Percentiles rank a stretch among this genome's conserved stretches.
Evolutionary conservation across 2,329 filamentous ascomycete species (phyloP).

Genomic region (Metarhizium robertsii): DNA sequence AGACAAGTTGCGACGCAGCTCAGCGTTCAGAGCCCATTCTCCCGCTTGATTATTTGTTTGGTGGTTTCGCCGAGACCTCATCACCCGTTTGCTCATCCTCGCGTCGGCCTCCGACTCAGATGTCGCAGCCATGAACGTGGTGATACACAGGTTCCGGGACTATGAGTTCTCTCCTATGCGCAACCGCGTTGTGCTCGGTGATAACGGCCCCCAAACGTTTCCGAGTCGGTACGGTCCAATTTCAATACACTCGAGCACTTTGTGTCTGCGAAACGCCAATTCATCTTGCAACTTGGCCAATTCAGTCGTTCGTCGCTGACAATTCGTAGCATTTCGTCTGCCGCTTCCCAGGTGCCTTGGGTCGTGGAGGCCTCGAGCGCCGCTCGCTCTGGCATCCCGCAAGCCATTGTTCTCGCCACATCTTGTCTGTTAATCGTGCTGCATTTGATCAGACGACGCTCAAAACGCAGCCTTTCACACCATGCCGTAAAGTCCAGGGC

Average conservation of each 20-base stretch:
- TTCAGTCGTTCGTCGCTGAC: background rate
- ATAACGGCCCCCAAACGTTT: background rate
- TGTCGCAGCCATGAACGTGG: constrained; percentile 18
- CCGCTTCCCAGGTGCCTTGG: constrained; percentile 23
- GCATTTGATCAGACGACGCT: constrained; percentile 23
- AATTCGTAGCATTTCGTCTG: background rate
- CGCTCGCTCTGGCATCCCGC: constrained; percentile 31
- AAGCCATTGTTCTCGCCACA: constrained; percentile 25
- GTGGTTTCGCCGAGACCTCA: background rate
- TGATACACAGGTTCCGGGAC: constrained; percentile 20
- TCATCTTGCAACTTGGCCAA: background rate
- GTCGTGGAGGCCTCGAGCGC: constrained; percentile 26
- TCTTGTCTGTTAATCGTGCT: constrained; percentile 27
- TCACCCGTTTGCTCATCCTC: background rate
- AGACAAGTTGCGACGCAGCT: no score
- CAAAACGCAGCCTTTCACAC: constrained; percentile 7
- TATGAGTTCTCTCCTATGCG: constrained; percentile 21
- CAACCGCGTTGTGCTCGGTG: constrained; percentile 1
- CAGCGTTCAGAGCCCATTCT: background rate
- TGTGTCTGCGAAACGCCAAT: background rate
- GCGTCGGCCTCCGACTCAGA: background rate
- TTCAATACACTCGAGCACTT: background rate
- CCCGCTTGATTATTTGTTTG: background rate
- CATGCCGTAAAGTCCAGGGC: constrained; percentile 20
- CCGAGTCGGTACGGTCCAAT: background rate